phyloP scores from a whole-genome alignment of 208 protist genomes.

The Trypanosoma scelopori region DNA sequence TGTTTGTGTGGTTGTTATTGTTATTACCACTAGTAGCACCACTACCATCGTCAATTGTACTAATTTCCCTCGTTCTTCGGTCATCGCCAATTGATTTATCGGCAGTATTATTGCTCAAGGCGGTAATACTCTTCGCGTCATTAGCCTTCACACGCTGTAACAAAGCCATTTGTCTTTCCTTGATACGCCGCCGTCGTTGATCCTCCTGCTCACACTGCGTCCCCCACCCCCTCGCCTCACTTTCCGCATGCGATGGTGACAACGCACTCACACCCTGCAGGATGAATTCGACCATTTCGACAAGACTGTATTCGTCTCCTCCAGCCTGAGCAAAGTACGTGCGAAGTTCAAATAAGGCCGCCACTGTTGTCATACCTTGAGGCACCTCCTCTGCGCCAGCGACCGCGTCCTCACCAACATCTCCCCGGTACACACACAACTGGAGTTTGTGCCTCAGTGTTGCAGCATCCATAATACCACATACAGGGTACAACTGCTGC shows the following conservation, averaged over 20 bases:
- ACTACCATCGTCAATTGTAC: no score
- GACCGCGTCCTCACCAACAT: neutral
- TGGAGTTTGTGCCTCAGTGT: constrained; percentile 57
- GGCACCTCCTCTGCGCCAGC: neutral
- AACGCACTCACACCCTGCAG: constrained; percentile 33
- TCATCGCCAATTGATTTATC: neutral
- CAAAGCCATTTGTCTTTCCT: constrained; percentile 67
- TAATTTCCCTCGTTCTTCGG: no score
- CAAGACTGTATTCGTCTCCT: constrained; percentile 50
- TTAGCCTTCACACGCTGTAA: constrained; percentile 57
- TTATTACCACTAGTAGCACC: neutral
- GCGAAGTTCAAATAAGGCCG: constrained; percentile 50
- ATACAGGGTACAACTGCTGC: constrained; percentile 34
- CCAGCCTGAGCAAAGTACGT: constrained; percentile 29
- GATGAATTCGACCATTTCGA: constrained; percentile 55
- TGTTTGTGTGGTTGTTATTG: neutral
- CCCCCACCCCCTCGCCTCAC: constrained; percentile 15
- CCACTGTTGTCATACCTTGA: constrained; percentile 9
- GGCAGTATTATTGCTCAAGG: neutral
- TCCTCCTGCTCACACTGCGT: constrained; percentile 28
- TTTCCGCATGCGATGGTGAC: neutral
- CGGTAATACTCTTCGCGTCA: constrained; percentile 25
- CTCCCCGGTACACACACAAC: constrained; percentile 15
- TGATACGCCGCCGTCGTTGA: constrained; percentile 43
- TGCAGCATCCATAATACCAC: constrained; percentile 29